Evolutionary conservation across 1,139 yeast genomes (phyloP).

Genomic region (Magnusiomyces ingens): DNA sequence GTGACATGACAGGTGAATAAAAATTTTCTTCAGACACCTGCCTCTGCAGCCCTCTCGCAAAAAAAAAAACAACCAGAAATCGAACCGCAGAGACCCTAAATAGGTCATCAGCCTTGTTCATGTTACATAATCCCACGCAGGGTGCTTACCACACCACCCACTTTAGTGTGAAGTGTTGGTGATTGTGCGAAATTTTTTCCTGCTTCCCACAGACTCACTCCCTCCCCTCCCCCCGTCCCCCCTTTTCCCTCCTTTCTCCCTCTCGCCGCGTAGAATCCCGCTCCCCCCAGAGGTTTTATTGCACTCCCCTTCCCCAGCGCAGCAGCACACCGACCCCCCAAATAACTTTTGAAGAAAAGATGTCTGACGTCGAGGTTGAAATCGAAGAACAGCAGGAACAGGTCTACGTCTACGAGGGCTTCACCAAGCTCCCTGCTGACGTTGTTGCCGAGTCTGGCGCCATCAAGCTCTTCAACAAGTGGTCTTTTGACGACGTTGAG

Average conservation of each 20-base stretch:
- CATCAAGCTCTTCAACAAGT: conserved; percentile 98
- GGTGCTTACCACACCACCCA: too few relatives aligned
- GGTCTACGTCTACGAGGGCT: conserved; percentile 24
- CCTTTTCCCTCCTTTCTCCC: conserved; percentile 6
- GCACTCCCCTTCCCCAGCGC: background rate
- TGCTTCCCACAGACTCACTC: background rate
- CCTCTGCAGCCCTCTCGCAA: background rate
- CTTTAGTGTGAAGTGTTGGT: too few relatives aligned
- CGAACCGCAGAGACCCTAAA: background rate
- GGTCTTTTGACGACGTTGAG: conserved; percentile 97
- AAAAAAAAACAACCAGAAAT: background rate
- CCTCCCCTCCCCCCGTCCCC: background rate
- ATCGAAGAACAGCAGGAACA: conserved; percentile 21
- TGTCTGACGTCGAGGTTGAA: conserved; percentile 24
- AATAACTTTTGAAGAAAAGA: conserved; percentile 15
- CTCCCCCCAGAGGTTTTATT: background rate
- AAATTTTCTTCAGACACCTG: too few relatives aligned
- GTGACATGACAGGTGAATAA: too few relatives aligned
- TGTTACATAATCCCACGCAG: too few relatives aligned
- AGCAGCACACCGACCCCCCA: background rate
- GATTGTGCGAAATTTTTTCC: background rate
- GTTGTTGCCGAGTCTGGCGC: conserved; percentile 94
- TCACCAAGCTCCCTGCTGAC: conserved; percentile 90
- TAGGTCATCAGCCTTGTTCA: background rate
- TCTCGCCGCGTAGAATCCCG: conserved; percentile 6